phyloP scores from a whole-genome alignment of 129 eudicot species.

The Mikania micrantha region DNA sequence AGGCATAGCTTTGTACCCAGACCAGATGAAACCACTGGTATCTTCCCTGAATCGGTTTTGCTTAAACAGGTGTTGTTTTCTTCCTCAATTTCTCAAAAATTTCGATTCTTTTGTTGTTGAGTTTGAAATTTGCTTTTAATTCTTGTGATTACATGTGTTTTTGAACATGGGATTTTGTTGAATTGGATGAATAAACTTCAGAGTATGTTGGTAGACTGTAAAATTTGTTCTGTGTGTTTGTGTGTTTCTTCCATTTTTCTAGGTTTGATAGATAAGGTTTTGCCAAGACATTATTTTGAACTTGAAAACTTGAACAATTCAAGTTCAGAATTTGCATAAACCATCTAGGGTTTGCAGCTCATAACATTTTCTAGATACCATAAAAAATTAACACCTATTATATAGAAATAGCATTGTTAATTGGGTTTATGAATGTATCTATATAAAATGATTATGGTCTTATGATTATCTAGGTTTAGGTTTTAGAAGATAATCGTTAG shows the following conservation, averaged over 20 bases:
- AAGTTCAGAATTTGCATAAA: neutral
- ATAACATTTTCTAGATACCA: neutral
- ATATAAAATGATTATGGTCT: neutral
- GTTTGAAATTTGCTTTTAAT: neutral
- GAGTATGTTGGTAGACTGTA: neutral
- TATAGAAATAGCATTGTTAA: neutral
- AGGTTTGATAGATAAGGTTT: neutral
- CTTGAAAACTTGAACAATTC: neutral
- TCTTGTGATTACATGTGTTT: neutral
- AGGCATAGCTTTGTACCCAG: conserved; percentile 63
- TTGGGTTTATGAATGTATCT: neutral
- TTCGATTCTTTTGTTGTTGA: neutral
- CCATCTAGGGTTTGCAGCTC: conserved; percentile 1
- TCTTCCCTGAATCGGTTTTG: conserved; percentile 88
- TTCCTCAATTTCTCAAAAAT: neutral
- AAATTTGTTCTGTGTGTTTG: neutral
- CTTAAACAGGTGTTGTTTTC: conserved; percentile 64
- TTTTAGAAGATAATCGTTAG: neutral
- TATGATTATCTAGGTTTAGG: neutral
- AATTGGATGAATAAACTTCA: too few species aligned
- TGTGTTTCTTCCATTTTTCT: neutral
- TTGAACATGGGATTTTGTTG: neutral
- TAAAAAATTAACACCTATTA: neutral
- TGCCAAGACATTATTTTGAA: neutral
- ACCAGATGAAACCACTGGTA: conserved; percentile 81